Conservation (phyloP, 768 basidiomycete species). For the Mycena leptocephala region DNA sequence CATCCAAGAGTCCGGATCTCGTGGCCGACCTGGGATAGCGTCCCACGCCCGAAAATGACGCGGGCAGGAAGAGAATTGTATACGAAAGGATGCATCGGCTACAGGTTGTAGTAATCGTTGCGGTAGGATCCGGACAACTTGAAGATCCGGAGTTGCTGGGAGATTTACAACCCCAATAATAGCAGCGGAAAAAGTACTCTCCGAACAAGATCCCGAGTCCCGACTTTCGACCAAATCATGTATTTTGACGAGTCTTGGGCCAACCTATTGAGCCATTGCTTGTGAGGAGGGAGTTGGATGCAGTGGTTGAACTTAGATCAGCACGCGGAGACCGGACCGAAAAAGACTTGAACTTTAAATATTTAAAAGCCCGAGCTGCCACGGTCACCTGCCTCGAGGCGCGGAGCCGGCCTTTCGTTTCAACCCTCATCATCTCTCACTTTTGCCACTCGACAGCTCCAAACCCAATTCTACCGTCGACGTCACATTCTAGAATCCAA, state of each 20-base stretch:
- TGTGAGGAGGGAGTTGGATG: too few species aligned
- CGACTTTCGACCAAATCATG: too few species aligned
- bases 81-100: constrained; percentile 51
- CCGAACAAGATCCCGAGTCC: too few species aligned
- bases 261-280: too few species aligned
- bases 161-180: neutral
- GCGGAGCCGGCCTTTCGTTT: neutral
- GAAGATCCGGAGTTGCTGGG: neutral
- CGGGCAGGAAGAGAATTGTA: constrained; percentile 56
- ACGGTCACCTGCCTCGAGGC: neutral
- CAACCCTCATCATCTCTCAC: neutral
- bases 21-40: constrained; percentile 45
- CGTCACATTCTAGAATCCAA: too few species aligned
- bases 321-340: too few species aligned
- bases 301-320: too few species aligned
- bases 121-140: neutral
- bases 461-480: too few species aligned
- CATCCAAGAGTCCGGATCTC: constrained; percentile 52
- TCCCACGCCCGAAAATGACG: constrained; percentile 57
- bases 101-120: too few species aligned
- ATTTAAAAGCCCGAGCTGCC: neutral
- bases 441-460: too few species aligned
- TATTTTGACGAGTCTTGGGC: too few species aligned
- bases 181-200: neutral
- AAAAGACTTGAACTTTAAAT: too few species aligned